Evolutionary conservation across 768 basidiomycete species (phyloP).

Genomic region (Psilocybe azurescens): DNA sequence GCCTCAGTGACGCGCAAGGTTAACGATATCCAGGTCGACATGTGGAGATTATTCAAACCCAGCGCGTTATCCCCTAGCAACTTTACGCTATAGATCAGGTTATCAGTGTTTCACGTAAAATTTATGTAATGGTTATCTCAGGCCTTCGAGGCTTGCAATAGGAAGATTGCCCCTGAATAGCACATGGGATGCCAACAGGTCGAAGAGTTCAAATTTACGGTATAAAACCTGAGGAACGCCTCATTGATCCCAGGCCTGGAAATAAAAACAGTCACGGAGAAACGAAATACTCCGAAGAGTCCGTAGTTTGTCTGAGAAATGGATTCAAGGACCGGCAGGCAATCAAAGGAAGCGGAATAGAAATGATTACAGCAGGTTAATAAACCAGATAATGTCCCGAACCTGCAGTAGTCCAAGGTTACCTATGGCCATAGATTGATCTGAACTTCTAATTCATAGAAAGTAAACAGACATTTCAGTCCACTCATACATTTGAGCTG

Average conservation of each 20-base stretch:
- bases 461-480: not conserved
- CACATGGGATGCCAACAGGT: not conserved
- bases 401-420: not conserved
- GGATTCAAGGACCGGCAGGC: not conserved
- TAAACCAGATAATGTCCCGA: not conserved
- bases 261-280: not conserved
- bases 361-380: not conserved
- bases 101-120: not conserved
- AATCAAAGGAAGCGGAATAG: constrained; percentile 9
- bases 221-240: not conserved
- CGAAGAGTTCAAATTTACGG: not conserved
- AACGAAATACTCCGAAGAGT: not conserved
- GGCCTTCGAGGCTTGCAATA: not conserved
- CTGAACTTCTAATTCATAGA: not conserved
- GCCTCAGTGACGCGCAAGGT: not conserved
- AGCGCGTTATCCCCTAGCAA: not conserved
- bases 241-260: too few species aligned
- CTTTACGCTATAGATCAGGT: not conserved
- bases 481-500: not conserved
- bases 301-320: not conserved
- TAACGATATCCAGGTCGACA: not conserved
- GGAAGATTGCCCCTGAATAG: not conserved
- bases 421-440: not conserved
- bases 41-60: not conserved
- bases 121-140: not conserved